Percentiles rank a stretch among this genome's conserved stretches.
Evolutionary conservation across 495 filamentous ascomycete genomes (phyloP).

Genomic region (Penicillium odoratum): DNA sequence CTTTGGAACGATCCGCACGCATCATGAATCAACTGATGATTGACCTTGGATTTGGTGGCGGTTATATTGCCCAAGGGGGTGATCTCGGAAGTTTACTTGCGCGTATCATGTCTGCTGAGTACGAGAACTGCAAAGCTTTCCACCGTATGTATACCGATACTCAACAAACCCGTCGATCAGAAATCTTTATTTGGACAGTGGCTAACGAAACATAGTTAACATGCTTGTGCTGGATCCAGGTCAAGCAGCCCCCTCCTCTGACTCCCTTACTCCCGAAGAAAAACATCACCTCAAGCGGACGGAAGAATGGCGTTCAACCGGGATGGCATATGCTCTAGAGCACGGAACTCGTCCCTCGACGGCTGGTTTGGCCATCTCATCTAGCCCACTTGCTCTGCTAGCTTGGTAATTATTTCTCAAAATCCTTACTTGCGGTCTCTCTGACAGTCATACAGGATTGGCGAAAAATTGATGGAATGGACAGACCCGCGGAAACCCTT

Average conservation of each 20-base stretch:
- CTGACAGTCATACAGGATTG: conserved; percentile 33
- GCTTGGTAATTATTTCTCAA: conserved; percentile 41
- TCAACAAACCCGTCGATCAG: neutral
- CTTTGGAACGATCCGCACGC: conserved; percentile 31
- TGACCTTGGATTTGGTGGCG: conserved; percentile 50
- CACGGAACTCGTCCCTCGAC: conserved; percentile 57
- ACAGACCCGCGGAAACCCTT: conserved; percentile 37
- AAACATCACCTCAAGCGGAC: conserved; percentile 10
- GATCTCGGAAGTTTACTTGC: conserved; percentile 55
- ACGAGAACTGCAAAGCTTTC: conserved; percentile 32
- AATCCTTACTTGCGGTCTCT: neutral
- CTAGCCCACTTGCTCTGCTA: conserved; percentile 56
- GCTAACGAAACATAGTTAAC: conserved; percentile 14
- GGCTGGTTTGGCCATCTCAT: conserved; percentile 50
- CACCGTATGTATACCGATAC: conserved; percentile 16
- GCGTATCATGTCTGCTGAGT: conserved; percentile 30
- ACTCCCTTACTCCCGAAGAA: conserved; percentile 7
- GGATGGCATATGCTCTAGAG: conserved; percentile 45
- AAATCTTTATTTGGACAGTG: too few species aligned
- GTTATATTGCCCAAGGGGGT: conserved; percentile 59
- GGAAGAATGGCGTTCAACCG: conserved; percentile 18
- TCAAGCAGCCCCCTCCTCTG: conserved; percentile 1
- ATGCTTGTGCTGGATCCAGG: conserved; percentile 13
- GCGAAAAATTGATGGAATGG: conserved; percentile 62
- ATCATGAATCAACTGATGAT: conserved; percentile 56